phyloP scores from a whole-genome alignment of 768 basidiomycete genomes.

The Arthromyces matolae region DNA sequence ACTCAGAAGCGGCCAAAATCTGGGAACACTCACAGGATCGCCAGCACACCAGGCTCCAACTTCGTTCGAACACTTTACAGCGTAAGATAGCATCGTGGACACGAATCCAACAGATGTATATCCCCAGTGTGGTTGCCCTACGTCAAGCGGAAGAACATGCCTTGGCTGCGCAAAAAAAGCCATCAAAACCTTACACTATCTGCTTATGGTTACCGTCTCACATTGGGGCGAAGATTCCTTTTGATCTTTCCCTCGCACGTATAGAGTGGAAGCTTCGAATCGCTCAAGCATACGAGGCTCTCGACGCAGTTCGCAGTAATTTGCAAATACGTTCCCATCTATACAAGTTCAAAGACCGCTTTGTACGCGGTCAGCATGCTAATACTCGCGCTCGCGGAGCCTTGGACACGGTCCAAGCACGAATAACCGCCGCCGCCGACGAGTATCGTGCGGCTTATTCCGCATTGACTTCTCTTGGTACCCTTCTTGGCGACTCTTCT shows the following conservation, averaged over 20 bases:
- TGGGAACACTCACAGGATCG: slow-evolving; percentile 7
- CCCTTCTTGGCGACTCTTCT: background rate
- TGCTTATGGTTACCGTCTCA: slow-evolving; percentile 9
- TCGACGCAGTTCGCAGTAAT: slow-evolving; percentile 4
- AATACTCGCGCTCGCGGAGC: slow-evolving; percentile 1
- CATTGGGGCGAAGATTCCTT: background rate
- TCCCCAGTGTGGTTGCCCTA: slow-evolving; percentile 1
- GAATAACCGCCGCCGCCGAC: background rate
- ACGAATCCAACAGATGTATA: slow-evolving; percentile 13
- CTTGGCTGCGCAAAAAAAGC: background rate
- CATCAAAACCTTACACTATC: background rate
- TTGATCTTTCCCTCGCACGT: background rate
- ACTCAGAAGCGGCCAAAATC: background rate
- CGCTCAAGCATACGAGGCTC: slow-evolving; percentile 12
- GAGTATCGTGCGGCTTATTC: slow-evolving; percentile 4
- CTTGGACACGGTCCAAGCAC: background rate
- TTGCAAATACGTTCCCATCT: slow-evolving; percentile 9
- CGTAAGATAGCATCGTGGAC: slow-evolving; percentile 13
- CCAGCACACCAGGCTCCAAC: slow-evolving; percentile 8
- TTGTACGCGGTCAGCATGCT: slow-evolving; percentile 5
- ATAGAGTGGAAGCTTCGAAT: slow-evolving; percentile 10
- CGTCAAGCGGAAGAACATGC: background rate
- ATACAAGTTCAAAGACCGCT: slow-evolving; percentile 7
- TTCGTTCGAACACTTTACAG: slow-evolving; percentile 6
- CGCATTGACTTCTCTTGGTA: background rate